Conservation (phyloP, 1,139 yeast genomes). For the Kodamaea sp. region DNA sequence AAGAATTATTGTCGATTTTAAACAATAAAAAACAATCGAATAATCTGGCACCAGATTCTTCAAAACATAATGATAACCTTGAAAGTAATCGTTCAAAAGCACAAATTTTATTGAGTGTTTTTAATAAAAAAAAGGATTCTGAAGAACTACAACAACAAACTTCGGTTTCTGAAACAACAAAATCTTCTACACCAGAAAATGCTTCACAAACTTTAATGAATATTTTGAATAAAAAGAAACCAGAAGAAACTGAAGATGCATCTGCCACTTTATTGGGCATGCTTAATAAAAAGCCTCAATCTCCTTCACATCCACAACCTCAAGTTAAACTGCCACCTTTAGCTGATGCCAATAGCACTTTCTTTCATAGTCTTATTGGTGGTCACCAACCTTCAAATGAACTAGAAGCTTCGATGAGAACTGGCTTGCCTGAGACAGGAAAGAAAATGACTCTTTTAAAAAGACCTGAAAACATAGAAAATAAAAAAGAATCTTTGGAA, state of each 20-base stretch:
- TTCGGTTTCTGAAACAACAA: constrained; percentile 4
- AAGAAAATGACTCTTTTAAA: constrained; percentile 33
- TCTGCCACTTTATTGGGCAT: constrained; percentile 11
- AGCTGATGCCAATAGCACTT: background rate
- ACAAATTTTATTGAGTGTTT: constrained; percentile 36
- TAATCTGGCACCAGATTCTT: constrained; percentile 6
- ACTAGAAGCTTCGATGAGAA: constrained; percentile 24
- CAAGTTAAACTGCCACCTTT: background rate
- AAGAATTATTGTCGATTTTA: constrained; percentile 50
- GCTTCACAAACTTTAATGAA: constrained; percentile 4
- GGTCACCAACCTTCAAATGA: constrained; percentile 26
- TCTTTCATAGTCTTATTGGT: constrained; percentile 3
- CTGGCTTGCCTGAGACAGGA: constrained; percentile 16
- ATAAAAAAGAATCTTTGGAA: constrained; percentile 23
- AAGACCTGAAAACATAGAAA: constrained; percentile 17
- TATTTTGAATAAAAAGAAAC: constrained; percentile 5
- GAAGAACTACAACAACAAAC: constrained; percentile 3
- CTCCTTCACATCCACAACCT: constrained; percentile 1
- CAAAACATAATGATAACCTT: constrained; percentile 17
- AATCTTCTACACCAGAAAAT: constrained; percentile 12
- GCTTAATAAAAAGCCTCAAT: constrained; percentile 6
- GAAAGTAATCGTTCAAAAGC: constrained; percentile 36
- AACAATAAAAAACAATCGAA: constrained; percentile 24
- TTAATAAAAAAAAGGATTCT: constrained; percentile 20
- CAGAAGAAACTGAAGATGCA: constrained; percentile 9